phyloP scores from a whole-genome alignment of 176 grass and related monocot genomes.

The Musa acuminata region DNA sequence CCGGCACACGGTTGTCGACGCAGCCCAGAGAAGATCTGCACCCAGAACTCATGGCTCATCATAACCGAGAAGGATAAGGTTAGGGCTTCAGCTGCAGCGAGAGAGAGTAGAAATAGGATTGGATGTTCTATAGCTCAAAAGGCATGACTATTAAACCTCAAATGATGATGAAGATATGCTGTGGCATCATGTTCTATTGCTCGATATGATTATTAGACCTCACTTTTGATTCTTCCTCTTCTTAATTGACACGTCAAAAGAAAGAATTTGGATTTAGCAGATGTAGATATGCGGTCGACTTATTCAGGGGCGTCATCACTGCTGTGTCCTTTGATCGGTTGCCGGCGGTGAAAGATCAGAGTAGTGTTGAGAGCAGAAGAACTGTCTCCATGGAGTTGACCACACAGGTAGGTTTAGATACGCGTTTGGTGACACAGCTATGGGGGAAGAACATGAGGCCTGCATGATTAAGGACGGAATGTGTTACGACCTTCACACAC shows the following conservation, averaged over 20 bases:
- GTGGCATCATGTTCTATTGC: neutral
- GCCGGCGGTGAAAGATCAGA: too few species aligned
- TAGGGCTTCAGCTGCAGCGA: conserved; percentile 26
- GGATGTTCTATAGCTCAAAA: neutral
- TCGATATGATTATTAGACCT: neutral
- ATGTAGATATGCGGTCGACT: too few species aligned
- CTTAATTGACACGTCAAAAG: too few species aligned
- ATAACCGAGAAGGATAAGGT: neutral
- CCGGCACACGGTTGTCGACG: conserved; percentile 26
- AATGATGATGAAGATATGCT: neutral
- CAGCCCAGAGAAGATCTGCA: too few species aligned
- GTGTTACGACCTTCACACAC: neutral
- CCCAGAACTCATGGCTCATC: too few species aligned
- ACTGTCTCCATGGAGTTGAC: neutral
- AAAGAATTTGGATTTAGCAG: too few species aligned
- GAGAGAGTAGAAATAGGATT: neutral
- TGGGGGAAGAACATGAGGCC: neutral
- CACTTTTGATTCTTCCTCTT: neutral
- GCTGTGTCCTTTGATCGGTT: too few species aligned
- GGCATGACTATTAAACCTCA: too few species aligned
- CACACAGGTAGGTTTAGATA: neutral
- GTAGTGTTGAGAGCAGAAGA: neutral
- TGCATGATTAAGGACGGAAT: neutral
- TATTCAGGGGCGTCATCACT: too few species aligned
- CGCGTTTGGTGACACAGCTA: neutral